phyloP scores from a whole-genome alignment of 345 rosid species.

The Populus nigra region DNA sequence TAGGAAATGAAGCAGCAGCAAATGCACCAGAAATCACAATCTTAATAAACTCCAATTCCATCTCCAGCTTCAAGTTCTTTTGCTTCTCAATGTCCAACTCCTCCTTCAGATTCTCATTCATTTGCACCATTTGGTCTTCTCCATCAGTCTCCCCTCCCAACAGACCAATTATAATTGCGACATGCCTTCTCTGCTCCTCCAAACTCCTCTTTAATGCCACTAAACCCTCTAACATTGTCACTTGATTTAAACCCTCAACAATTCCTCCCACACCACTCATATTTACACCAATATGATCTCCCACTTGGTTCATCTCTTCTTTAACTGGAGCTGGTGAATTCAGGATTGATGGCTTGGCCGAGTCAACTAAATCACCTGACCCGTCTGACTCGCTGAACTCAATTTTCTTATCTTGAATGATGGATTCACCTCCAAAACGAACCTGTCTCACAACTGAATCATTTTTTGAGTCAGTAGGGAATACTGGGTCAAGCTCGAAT shows the following conservation, averaged over 20 bases:
- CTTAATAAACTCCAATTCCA: slow-evolving; percentile 44
- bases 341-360: slow-evolving; percentile 6
- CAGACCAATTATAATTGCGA: slow-evolving; percentile 41
- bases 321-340: slow-evolving; percentile 10
- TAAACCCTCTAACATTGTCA: slow-evolving; percentile 43
- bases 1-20: neutral
- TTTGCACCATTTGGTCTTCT: slow-evolving; percentile 49
- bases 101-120: slow-evolving; percentile 43
- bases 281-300: no score
- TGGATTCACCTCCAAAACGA: slow-evolving; percentile 35
- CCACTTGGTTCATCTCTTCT: neutral
- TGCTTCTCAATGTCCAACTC: slow-evolving; percentile 54
- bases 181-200: slow-evolving; percentile 61
- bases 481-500: slow-evolving; percentile 71
- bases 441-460: slow-evolving; percentile 26
- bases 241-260: slow-evolving; percentile 24
- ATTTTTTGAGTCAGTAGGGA: slow-evolving; percentile 34
- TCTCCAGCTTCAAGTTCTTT: slow-evolving; percentile 44
- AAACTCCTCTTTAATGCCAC: slow-evolving; percentile 52
- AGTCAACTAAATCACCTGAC: slow-evolving; percentile 9
- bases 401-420: slow-evolving; percentile 17
- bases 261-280: neutral
- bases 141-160: slow-evolving; percentile 51
- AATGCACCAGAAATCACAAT: slow-evolving; percentile 28
- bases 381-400: slow-evolving; percentile 1